Base-by-base conservation (phyloP, 768 basidiomycete genomes). In the Nevesoporus exiguus region DNA sequence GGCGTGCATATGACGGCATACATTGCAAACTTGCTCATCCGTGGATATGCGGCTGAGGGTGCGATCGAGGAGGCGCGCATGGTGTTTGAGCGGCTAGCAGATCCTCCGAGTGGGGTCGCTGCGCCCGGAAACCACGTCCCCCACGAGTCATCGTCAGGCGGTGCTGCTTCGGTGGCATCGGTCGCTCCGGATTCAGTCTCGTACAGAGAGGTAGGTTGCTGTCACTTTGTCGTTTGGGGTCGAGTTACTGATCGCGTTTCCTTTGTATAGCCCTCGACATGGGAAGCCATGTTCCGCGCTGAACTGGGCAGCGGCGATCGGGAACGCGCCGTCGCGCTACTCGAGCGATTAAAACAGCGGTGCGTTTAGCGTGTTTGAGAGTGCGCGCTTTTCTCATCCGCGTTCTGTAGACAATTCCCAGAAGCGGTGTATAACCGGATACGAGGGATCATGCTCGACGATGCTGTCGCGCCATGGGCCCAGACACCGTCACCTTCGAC, bases 271-370 rank as follows among this genome's bases (percentile, higher is more conserved):
- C 93, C 92, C 13, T 93, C 90, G 37, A 95, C 93, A 1, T 96
- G 90, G 86, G 97, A 98, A 66, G 85, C 84, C 5, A 98, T 99
- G 94, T 83, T 99, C 58, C 82, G 91, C 14, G 90, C 90, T 1
- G 97, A 99, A 67, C 77, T 98, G 11, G 84, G 84, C 19, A 81
- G 79, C 47, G 90, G 90, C 13, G 81, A 91, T 60, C 81, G 84
- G 13, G 80, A 84, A 43, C 77, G 77, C 11, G 96, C 95, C 0
- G 44, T 82, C 4, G 80, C 76, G 3, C 75, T 98, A 0, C 75
- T 95, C 29, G 79, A 83, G 51, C 80, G 91, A 43, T 72, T 94
- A 61, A 83, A 82, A 70, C 79, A 83, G 63, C 80, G 92, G 86
- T 88, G 60, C 30, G 74, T 46, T 5, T 33, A 1, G 36, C 41